These are phyloP conservation scores for Pueraria montana DNA, from an alignment of 306 rosid genomes.

Conservation along the genomic window DNA sequence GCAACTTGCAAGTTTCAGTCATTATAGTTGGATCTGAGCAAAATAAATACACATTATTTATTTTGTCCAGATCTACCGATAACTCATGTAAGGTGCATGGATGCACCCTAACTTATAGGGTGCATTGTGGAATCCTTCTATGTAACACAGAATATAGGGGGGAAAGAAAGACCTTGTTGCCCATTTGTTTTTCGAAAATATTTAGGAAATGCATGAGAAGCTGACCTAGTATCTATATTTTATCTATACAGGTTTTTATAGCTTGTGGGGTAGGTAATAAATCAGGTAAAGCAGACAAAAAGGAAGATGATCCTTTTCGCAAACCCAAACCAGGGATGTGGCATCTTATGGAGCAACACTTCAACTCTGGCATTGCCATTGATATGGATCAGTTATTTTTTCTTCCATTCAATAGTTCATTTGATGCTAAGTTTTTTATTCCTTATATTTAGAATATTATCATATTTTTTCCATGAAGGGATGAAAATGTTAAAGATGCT, in stretches of 20 bases:
- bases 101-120: neutral
- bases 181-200: too few species aligned
- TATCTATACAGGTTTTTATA: constrained; percentile 77
- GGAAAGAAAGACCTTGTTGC: too few species aligned
- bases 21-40: neutral
- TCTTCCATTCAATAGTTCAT: constrained; percentile 41
- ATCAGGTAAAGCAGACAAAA: constrained; percentile 54
- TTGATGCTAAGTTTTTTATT: constrained; percentile 28
- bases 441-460: constrained; percentile 27
- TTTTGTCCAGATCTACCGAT: neutral
- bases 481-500: constrained; percentile 14
- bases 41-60: neutral
- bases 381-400: constrained; percentile 80
- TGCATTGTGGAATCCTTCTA: neutral
- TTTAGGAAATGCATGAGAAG: neutral
- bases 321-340: constrained; percentile 96
- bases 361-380: constrained; percentile 82
- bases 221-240: constrained; percentile 29
- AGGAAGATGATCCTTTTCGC: constrained; percentile 77
- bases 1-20: neutral
- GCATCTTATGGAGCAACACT: constrained; percentile 82
- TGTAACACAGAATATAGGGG: neutral
- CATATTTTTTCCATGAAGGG: constrained; percentile 17
- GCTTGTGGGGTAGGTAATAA: constrained; percentile 75
- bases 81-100: neutral